These are phyloP conservation scores for Rhodotorula babjevae DNA, from an alignment of 768 basidiomycete genomes.

Conservation along the genomic window DNA sequence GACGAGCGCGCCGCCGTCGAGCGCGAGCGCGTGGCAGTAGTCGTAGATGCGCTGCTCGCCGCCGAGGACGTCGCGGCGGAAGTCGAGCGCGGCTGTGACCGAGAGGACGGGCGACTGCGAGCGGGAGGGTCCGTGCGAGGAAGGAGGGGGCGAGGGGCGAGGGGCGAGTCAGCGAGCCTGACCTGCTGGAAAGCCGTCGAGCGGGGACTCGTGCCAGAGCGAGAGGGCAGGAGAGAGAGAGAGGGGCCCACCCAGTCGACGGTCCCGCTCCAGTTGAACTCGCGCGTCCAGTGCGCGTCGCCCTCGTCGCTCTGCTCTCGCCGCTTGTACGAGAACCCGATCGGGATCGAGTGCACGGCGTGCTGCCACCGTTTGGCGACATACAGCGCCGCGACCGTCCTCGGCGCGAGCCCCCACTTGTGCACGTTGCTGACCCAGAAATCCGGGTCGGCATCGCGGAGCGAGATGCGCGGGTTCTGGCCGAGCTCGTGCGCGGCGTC, in stretches of 20 bases:
- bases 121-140: too few species aligned
- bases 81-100: slow-evolving; percentile 58
- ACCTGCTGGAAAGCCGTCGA: too few species aligned
- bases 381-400: slow-evolving; percentile 36
- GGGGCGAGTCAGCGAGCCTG: too few species aligned
- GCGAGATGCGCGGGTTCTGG: slow-evolving; percentile 44
- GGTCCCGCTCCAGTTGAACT: slow-evolving; percentile 43
- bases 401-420: slow-evolving; percentile 40
- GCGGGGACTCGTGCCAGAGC: too few species aligned
- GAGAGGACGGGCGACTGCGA: slow-evolving; percentile 38
- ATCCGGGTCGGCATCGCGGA: slow-evolving; percentile 44
- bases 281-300: slow-evolving; percentile 3
- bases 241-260: slow-evolving; percentile 38
- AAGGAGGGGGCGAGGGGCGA: too few species aligned
- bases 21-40: slow-evolving; percentile 66
- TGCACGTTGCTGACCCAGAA: slow-evolving; percentile 45
- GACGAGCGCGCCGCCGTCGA: slow-evolving; percentile 61
- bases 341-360: slow-evolving; percentile 30
- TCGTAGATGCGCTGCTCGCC: slow-evolving; percentile 67
- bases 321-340: slow-evolving; percentile 2
- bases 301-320: background rate
- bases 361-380: slow-evolving; percentile 30
- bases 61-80: slow-evolving; percentile 63
- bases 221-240: too few species aligned
- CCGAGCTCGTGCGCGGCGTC: slow-evolving; percentile 51